Percentiles rank a stretch among this genome's conserved stretches.
phyloP scores from a whole-genome alignment of 768 basidiomycete genomes.

The Phylloporus arenicola region DNA sequence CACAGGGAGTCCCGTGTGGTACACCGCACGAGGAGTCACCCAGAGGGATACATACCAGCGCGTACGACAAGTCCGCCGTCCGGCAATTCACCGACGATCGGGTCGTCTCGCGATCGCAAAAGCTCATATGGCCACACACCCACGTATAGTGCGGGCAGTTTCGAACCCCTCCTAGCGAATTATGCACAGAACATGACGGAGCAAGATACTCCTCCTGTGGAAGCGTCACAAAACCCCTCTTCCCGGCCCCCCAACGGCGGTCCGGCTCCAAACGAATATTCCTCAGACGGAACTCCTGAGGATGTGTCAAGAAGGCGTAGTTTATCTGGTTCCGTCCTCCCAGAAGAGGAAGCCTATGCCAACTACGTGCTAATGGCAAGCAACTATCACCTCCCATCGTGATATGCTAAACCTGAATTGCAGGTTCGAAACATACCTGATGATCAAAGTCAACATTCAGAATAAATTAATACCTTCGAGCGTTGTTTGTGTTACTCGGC shows the following conservation, averaged over 20 bases:
- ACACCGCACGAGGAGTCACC: constrained; percentile 10
- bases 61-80: constrained; percentile 46
- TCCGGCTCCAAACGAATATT: constrained; percentile 2
- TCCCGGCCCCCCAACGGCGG: constrained; percentile 1
- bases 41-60: constrained; percentile 42
- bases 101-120: constrained; percentile 27
- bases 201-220: constrained; percentile 13
- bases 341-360: constrained; percentile 54
- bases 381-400: constrained; percentile 2
- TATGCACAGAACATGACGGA: constrained; percentile 31
- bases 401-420: constrained; percentile 10
- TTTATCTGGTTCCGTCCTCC: constrained; percentile 25
- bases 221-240: constrained; percentile 30
- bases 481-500: constrained; percentile 4
- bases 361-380: constrained; percentile 51
- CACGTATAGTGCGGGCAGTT: constrained; percentile 51
- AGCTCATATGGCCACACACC: constrained; percentile 39
- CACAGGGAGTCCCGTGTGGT: constrained; percentile 40
- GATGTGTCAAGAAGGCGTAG: constrained; percentile 18
- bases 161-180: constrained; percentile 53
- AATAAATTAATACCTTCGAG: constrained; percentile 7
- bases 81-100: constrained; percentile 13
- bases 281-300: constrained; percentile 24
- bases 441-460: constrained; percentile 32
- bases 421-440: constrained; percentile 57